A percentile compares a stretch with the other conserved stretches of the same genome.
Evolutionary conservation across 768 basidiomycete genomes (phyloP).

Genomic region (Tremella yokohamensis): DNA sequence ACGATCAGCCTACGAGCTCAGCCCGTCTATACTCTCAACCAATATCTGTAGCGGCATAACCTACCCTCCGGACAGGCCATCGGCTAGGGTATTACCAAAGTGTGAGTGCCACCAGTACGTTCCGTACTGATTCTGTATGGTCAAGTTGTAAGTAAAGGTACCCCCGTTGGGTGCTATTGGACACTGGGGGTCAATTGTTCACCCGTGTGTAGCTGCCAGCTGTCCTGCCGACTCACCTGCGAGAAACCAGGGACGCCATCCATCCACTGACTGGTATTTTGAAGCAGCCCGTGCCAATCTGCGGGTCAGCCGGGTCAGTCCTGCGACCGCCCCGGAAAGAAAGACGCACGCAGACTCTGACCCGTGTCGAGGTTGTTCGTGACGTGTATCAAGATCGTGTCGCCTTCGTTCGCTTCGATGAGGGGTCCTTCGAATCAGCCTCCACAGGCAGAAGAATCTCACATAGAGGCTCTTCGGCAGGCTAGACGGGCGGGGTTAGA

Average conservation of each 20-base stretch:
- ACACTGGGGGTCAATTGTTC: slow-evolving; percentile 26
- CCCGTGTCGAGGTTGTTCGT: slow-evolving; percentile 28
- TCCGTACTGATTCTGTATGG: slow-evolving; percentile 22
- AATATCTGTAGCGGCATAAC: background rate
- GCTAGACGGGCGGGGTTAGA: too few relatives aligned
- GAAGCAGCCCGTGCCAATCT: slow-evolving; percentile 40
- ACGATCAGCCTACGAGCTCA: slow-evolving; percentile 22
- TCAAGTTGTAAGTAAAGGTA: slow-evolving; percentile 37
- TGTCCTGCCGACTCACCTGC: slow-evolving; percentile 19
- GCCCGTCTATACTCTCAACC: background rate
- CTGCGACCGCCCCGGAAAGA: background rate
- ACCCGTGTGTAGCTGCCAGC: background rate
- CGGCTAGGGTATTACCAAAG: slow-evolving; percentile 26
- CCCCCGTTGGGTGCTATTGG: slow-evolving; percentile 22
- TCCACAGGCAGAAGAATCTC: background rate
- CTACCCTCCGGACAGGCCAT: slow-evolving; percentile 33
- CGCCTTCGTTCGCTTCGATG: slow-evolving; percentile 41
- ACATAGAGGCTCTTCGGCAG: too few relatives aligned
- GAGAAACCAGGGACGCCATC: slow-evolving; percentile 36
- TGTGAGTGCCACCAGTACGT: slow-evolving; percentile 43
- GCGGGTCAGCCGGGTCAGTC: slow-evolving; percentile 6
- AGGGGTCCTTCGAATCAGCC: slow-evolving; percentile 19
- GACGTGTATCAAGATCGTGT: slow-evolving; percentile 33
- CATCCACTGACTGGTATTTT: slow-evolving; percentile 32
- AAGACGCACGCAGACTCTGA: slow-evolving; percentile 25